Percentiles rank a stretch among this genome's conserved stretches.
These are phyloP conservation scores for Amanita muscaria DNA, from an alignment of 768 basidiomycete species.

Conservation along the genomic window DNA sequence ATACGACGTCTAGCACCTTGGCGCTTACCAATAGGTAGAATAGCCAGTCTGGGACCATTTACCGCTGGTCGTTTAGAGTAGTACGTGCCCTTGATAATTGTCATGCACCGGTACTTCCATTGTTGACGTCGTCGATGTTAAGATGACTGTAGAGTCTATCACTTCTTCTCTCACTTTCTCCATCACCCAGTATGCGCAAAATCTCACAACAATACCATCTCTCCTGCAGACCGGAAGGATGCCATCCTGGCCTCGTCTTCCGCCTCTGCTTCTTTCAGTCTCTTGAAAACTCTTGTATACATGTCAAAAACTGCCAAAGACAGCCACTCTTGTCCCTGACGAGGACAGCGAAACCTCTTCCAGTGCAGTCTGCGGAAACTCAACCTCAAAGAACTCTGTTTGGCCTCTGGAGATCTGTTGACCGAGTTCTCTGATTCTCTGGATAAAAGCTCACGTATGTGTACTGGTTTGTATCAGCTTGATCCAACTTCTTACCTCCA, in stretches of 20 bases:
- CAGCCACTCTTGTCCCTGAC: slow-evolving; percentile 69
- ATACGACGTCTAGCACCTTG: slow-evolving; percentile 72
- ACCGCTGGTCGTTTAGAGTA: slow-evolving; percentile 63
- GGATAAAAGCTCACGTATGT: slow-evolving; percentile 81
- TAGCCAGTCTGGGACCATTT: slow-evolving; percentile 55
- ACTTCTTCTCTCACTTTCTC: slow-evolving; percentile 44
- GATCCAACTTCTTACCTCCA: too few relatives aligned
- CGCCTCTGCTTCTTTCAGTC: slow-evolving; percentile 52
- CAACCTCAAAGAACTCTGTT: slow-evolving; percentile 77
- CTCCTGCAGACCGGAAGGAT: slow-evolving; percentile 71
- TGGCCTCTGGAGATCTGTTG: slow-evolving; percentile 82
- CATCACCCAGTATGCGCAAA: slow-evolving; percentile 47
- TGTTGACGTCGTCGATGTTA: neutral
- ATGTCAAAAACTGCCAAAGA: slow-evolving; percentile 96
- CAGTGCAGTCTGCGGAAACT: slow-evolving; percentile 64
- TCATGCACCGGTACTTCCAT: slow-evolving; percentile 35
- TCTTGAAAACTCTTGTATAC: slow-evolving; percentile 87
- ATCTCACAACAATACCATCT: slow-evolving; percentile 52
- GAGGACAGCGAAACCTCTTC: slow-evolving; percentile 83
- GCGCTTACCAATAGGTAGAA: slow-evolving; percentile 56
- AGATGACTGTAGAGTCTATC: slow-evolving; percentile 27
- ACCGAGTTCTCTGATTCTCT: slow-evolving; percentile 76
- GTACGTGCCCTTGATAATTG: slow-evolving; percentile 73
- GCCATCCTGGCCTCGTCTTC: slow-evolving; percentile 46
- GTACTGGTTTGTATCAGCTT: neutral